A percentile compares a stretch with the other conserved stretches of the same genome.
These are phyloP conservation scores for Phytophthora pluvialis DNA, from an alignment of 352 stramenopile genomes.

Conservation along the genomic window DNA sequence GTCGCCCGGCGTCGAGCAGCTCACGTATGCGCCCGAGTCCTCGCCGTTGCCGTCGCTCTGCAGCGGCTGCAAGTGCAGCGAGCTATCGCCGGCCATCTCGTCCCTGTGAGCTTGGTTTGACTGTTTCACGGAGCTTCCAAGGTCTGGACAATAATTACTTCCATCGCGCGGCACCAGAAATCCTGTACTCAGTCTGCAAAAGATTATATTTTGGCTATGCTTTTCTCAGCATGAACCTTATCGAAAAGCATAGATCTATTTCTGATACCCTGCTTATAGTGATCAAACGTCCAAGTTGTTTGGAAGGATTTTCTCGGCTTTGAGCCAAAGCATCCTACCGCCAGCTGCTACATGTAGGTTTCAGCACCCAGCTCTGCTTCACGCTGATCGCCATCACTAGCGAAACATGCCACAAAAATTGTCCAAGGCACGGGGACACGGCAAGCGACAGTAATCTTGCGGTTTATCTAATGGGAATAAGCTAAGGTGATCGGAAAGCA, in stretches of 20 bases:
- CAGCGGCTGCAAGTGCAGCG: slow-evolving; percentile 18
- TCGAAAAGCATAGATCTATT: background rate
- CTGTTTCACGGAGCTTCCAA: slow-evolving; percentile 16
- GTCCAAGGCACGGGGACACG: background rate
- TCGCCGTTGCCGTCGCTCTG: slow-evolving; percentile 25
- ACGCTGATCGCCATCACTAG: background rate
- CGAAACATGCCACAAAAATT: background rate
- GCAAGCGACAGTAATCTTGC: slow-evolving; percentile 22
- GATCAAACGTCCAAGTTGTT: background rate
- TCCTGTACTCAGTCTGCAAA: slow-evolving; percentile 1
- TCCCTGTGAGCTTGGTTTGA: slow-evolving; percentile 2
- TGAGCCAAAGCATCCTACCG: background rate
- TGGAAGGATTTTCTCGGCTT: background rate
- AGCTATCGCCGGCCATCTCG: slow-evolving; percentile 15
- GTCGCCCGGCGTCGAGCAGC: slow-evolving; percentile 15
- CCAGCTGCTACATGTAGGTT: slow-evolving; percentile 2
- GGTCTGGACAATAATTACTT: slow-evolving; percentile 4
- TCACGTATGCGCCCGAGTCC: slow-evolving; percentile 19
- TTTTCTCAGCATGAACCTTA: background rate
- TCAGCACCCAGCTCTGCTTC: slow-evolving; percentile 3
- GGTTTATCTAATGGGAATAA: slow-evolving; percentile 24
- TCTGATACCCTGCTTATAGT: background rate
- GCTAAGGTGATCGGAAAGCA: slow-evolving; percentile 26
- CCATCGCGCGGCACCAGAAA: slow-evolving; percentile 7
- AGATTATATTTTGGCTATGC: slow-evolving; percentile 9